Percentiles rank a stretch among this genome's conserved stretches.
Conservation (phyloP, 495 filamentous ascomycete genomes). For the Parmelia sp. region DNA sequence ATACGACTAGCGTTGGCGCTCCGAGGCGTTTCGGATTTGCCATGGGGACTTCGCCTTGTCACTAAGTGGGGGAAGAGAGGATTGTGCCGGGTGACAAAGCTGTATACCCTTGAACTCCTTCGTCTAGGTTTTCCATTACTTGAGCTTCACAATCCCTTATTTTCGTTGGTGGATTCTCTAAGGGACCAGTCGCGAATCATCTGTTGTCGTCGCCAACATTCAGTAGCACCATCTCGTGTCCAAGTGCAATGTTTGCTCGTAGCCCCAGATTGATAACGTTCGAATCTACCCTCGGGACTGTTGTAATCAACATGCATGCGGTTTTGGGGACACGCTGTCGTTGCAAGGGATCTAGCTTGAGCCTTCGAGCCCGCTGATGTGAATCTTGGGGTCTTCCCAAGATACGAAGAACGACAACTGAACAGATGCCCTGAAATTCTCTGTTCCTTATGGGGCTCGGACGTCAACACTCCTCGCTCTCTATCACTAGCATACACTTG, state of each 20-base stretch:
- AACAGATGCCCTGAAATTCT: neutral
- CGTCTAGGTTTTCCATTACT: neutral
- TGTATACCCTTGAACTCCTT: neutral
- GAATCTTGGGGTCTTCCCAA: too few relatives aligned
- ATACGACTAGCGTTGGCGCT: conserved; percentile 16
- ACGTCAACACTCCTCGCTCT: neutral
- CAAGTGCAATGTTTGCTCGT: neutral
- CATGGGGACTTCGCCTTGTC: neutral
- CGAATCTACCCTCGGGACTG: too few relatives aligned
- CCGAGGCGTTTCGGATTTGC: neutral
- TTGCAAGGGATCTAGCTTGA: too few relatives aligned
- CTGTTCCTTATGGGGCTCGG: neutral
- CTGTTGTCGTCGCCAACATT: neutral
- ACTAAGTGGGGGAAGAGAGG: neutral
- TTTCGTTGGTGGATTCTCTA: neutral
- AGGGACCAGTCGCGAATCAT: too few relatives aligned
- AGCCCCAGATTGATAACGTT: neutral
- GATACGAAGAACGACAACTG: too few relatives aligned
- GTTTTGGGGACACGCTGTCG: too few relatives aligned
- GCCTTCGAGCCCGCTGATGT: too few relatives aligned
- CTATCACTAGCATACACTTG: neutral
- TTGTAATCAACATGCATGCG: too few relatives aligned
- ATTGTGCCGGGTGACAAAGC: neutral
- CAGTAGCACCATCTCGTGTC: neutral
- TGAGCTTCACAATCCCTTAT: neutral